Evolutionary conservation across 805 yeast genomes (phyloP), one percentile per base, ranked within the genome.

Genomic region (Sugiyamaella marilandica): DNA sequence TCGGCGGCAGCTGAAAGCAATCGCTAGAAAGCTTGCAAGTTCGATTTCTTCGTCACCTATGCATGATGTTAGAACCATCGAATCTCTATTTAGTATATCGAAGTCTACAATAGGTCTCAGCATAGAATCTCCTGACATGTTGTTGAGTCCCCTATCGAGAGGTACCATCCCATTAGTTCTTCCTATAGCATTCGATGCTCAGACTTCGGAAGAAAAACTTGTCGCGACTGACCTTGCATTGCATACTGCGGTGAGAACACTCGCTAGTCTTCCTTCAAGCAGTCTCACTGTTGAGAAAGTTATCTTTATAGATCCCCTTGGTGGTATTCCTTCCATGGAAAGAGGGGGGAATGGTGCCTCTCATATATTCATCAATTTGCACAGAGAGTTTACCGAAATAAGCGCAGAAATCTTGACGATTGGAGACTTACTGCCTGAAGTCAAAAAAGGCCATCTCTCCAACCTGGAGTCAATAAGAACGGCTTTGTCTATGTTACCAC

Each of bases 311-410:
- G 97, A 90, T 61, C 80, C 83, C 0, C 65, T 78, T 16, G 99
- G 99, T 1, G 99, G 99, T 0, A 84, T 89, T 5, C 98, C 98
- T 0, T 85, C 95, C 0, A 72, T 82, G 21, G 96, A 89, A 64
- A 75, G 98, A 54, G 79, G 82, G 53, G 56, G 56, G 10, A 81
- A 83, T 52, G 82, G 90, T 2, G 69, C 73, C 1, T 79, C 95
- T 14, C 99, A 94, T 67, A 95, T 94, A 1, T 85, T 85, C 55
- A 83, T 92, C 53, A 92, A 94, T 63, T 69, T 92, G 36, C 77
- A 81, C 10, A 97, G 92, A 69, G 99, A 92, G 63, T 85, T 76
- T 59, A 74, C 80, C 1, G 84, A 79, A 45, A 82, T 89, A 16
- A 64, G 73, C 1, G 74, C 83, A 2, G 95, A 89, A 62, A 69